Evolutionary conservation across 129 eudicot species (phyloP), one percentile per base, ranked within the genome.

Genomic region (Ambrosia artemisiifolia): DNA sequence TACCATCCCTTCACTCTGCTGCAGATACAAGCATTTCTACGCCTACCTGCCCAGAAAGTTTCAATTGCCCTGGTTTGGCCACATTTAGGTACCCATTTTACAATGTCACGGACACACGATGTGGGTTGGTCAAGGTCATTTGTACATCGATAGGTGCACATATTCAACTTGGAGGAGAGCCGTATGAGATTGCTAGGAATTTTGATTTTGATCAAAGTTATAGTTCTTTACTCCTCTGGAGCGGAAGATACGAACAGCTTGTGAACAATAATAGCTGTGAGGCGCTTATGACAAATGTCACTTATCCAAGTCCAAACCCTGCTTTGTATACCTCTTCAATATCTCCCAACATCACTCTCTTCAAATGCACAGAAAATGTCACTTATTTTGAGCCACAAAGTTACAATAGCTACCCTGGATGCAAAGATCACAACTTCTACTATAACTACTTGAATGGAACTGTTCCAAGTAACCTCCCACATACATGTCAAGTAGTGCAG

Each of bases 311-410:
- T 6, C 54, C 54, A 48, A 48, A 5, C 5, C 63, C 80, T 18
- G 75, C 79, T 20, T 69, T 77, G 13, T 73, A 48, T 35, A 67
- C 75, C 16, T 44, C 78, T 47, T 34, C 57, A n/a, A 5, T 78
- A 14, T 1, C 6, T 18, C 32, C 51, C 36, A 24, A 2, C 34
- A 44, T 83, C 71, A 72, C 73, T 54, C 4, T 86, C 43, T 80
- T 74, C 54, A 74, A 63, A 71, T 86, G 91, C 57, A 11, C 34
- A 53, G 38, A 65, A 28, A 2, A 42, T 75, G 6, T 12, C 40
- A 65, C 56, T 48, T 76, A 43, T 46, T 76, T 76, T 35, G 2
- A 5, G 7, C 38, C 10, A 55, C 7, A 9, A 0, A 34, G 17
- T 11, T 76, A 56, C 36, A 16, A 4, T 1, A 55, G 13, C 11